Percentiles rank a stretch among this genome's conserved stretches.
Conservation (phyloP, 345 rosid genomes). For the Kernera saxatilis region DNA sequence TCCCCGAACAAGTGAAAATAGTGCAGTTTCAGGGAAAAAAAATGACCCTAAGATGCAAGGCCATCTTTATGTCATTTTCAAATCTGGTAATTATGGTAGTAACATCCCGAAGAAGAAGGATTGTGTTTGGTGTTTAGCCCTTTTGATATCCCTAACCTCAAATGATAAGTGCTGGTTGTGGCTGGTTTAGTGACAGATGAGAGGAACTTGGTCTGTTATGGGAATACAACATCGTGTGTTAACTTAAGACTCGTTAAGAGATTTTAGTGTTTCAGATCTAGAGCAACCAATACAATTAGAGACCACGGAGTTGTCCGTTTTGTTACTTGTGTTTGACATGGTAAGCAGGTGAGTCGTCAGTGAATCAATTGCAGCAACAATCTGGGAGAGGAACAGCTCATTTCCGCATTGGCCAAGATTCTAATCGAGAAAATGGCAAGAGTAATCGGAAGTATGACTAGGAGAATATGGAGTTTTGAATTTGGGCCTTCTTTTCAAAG, state of each 20-base stretch:
- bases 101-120: not conserved
- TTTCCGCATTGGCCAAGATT: too few species aligned
- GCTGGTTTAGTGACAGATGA: not conserved
- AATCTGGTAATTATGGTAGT: not conserved
- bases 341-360: not conserved
- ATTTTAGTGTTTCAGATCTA: not conserved
- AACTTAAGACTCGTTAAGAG: not conserved
- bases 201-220: not conserved
- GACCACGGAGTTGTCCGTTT: not conserved
- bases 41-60: not conserved
- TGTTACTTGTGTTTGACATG: too few species aligned
- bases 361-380: constrained; percentile 15
- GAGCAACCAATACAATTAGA: not conserved
- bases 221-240: not conserved
- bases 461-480: constrained; percentile 28
- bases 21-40: not conserved
- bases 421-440: constrained; percentile 44
- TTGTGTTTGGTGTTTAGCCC: not conserved
- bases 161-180: too few species aligned
- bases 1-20: constrained; percentile 10
- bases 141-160: not conserved
- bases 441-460: constrained; percentile 24
- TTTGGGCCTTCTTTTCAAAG: not conserved
- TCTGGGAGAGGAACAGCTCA: constrained; percentile 6
- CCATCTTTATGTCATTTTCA: not conserved